Conservation (phyloP, 345 rosid genomes). For the Salix exigua region DNA sequence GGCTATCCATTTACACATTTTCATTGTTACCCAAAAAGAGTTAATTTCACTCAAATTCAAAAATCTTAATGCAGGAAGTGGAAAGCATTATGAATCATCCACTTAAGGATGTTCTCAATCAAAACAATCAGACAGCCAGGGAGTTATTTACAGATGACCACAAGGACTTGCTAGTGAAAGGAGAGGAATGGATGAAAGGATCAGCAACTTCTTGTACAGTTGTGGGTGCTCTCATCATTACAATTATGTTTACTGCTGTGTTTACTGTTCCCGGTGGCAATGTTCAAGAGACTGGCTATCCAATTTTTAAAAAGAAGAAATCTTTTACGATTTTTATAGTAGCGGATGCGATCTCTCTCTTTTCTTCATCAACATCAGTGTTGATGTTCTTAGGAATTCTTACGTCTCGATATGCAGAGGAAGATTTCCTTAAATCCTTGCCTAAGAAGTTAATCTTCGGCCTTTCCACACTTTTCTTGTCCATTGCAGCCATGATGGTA, state of each 20-base stretch:
- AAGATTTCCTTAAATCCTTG: too few relatives aligned
- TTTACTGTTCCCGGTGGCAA: background rate
- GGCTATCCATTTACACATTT: too few relatives aligned
- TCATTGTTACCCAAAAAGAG: too few relatives aligned
- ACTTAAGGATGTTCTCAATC: rapidly evolving
- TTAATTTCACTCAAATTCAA: too few relatives aligned
- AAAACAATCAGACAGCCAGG: background rate
- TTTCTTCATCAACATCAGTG: background rate
- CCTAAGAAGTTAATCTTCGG: background rate
- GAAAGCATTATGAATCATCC: background rate
- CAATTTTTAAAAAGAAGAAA: rapidly evolving
- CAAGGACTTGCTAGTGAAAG: background rate
- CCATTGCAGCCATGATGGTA: background rate
- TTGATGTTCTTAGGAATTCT: background rate
- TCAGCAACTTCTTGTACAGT: background rate
- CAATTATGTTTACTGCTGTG: background rate
- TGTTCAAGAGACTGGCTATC: background rate
- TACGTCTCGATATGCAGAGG: background rate
- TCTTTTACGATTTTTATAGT: background rate
- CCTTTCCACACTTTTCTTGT: background rate
- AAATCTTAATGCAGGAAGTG: background rate
- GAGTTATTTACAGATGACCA: background rate
- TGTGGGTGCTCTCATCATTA: background rate
- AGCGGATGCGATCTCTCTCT: background rate
- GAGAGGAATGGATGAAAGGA: background rate